phyloP scores from a whole-genome alignment of 441 rosid species.

The Sinapis alba region DNA sequence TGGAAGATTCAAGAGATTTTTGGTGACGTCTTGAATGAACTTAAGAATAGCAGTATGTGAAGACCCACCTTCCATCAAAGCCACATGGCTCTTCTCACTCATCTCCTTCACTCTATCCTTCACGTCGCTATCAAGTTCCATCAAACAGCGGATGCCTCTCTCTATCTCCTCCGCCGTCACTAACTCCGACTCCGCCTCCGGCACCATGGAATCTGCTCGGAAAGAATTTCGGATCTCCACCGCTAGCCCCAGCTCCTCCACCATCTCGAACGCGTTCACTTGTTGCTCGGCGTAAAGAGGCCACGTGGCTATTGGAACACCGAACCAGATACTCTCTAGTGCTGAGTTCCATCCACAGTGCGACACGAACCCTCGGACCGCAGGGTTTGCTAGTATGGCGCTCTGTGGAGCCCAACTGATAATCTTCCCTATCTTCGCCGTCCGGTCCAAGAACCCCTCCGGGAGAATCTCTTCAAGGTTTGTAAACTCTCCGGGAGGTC shows the following conservation, averaged over 20 bases:
- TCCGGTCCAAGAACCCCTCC: constrained; percentile 36
- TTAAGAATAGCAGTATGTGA: constrained; percentile 25
- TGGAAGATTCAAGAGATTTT: constrained; percentile 9
- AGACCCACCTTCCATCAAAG: constrained; percentile 49
- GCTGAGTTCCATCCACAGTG: constrained; percentile 47
- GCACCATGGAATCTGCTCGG: constrained; percentile 13
- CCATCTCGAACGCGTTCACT: constrained; percentile 40
- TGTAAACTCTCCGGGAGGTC: constrained; percentile 20
- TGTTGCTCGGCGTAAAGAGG: constrained; percentile 43
- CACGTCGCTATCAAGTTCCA: constrained; percentile 37
- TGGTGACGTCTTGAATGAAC: constrained; percentile 34
- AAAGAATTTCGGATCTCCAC: constrained; percentile 34
- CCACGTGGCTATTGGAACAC: constrained; percentile 42
- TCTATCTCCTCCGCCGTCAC: constrained; percentile 48
- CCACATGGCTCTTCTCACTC: constrained; percentile 41
- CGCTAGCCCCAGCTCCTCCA: constrained; percentile 37
- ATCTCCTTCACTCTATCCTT: constrained; percentile 43
- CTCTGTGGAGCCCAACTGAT: constrained; percentile 45
- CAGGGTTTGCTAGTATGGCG: constrained; percentile 33
- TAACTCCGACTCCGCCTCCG: not conserved
- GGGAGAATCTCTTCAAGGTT: constrained; percentile 37
- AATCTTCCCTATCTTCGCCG: constrained; percentile 32
- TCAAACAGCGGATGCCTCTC: constrained; percentile 46
- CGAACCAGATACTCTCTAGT: constrained; percentile 41
- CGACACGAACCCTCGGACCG: constrained; percentile 40